phyloP scores from a whole-genome alignment of 116 monocot genomes.

The Trichopus zeylanicus region DNA sequence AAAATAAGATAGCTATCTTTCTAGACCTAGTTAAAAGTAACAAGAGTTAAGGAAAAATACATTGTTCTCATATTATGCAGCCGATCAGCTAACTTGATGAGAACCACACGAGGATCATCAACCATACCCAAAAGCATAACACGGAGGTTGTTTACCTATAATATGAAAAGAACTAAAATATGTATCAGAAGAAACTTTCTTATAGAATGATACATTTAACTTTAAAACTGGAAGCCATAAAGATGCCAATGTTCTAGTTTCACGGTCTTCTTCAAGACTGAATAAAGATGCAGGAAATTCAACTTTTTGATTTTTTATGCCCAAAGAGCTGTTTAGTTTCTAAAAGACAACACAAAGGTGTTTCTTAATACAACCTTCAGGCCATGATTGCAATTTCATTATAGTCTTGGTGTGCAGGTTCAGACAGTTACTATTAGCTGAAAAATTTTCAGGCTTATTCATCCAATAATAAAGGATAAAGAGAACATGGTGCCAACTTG shows the following conservation, averaged over 20 bases:
- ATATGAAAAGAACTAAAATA: not conserved
- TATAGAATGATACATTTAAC: not conserved
- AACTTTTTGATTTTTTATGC: not conserved
- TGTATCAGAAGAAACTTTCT: not conserved
- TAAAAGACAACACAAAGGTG: not conserved
- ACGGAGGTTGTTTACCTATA: slow-evolving; percentile 75
- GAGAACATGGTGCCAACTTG: too few species aligned
- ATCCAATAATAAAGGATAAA: too few species aligned
- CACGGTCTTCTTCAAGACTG: not conserved
- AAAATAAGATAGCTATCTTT: not conserved
- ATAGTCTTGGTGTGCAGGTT: too few species aligned
- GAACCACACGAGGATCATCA: slow-evolving; percentile 97
- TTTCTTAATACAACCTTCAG: not conserved
- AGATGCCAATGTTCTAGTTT: not conserved
- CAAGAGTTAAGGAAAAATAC: slow-evolving; percentile 27
- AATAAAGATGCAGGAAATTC: not conserved
- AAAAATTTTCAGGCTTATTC: too few species aligned
- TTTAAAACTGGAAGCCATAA: not conserved
- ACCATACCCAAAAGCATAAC: slow-evolving; percentile 99
- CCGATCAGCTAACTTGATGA: slow-evolving; percentile 95
- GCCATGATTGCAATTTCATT: too few species aligned
- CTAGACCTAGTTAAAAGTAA: not conserved
- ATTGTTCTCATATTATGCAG: slow-evolving; percentile 99
- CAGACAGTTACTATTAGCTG: too few species aligned
- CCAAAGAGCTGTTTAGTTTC: not conserved